Base-by-base conservation (phyloP, 2,329 filamentous ascomycete genomes). In the Sarocladium brachiariae region DNA sequence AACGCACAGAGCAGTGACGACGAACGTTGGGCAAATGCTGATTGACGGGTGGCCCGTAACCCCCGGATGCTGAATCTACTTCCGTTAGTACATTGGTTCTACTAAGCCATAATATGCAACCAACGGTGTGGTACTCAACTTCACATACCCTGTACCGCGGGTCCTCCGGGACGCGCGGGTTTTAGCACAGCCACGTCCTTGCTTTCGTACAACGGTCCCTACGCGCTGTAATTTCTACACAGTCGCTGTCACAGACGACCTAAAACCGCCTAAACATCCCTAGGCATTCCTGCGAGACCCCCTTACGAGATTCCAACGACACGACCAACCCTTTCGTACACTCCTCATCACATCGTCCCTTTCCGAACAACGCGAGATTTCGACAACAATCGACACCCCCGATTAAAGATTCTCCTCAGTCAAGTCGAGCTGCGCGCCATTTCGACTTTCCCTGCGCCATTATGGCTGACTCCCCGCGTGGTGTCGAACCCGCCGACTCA, bases 401-500 rank as follows among this genome's bases (percentile, higher is more conserved):
- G 19, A 45, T n/a, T 4, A 10, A 23, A 45, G 6, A n/a, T 27
- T 9, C 4, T 18, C 5, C 18, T 14, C 21, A 25, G 19, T 19
- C n/a, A n/a, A 27, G n/a, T n/a, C 4, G 4, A 18, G 5, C 24
- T 31, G 43, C 43, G 25, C 43, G n/a, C 8, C 43, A 47, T n/a
- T 21, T 14, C 13, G 19, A 14, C 19, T 21, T 21, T 14, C 21
- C 16, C 8, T 33, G 25, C 25, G 25, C 43, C 24, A 33, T 25
- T 57, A 79, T 78, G 75, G 68, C 73, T 61, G 74, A 77, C 63
- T 63, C 68, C 50, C 65, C 71, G 53, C 67, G 66, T 57, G 68
- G 66, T 56, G 63, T 68, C 61, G 72, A 68, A 55, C 72, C 68
- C 56, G 60, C 70, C 62, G 76, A 79, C 65, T 80, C 77, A 45